Conservation (phyloP, 1,139 yeast species). For the Yamadazyma kanchanaburiensis region DNA sequence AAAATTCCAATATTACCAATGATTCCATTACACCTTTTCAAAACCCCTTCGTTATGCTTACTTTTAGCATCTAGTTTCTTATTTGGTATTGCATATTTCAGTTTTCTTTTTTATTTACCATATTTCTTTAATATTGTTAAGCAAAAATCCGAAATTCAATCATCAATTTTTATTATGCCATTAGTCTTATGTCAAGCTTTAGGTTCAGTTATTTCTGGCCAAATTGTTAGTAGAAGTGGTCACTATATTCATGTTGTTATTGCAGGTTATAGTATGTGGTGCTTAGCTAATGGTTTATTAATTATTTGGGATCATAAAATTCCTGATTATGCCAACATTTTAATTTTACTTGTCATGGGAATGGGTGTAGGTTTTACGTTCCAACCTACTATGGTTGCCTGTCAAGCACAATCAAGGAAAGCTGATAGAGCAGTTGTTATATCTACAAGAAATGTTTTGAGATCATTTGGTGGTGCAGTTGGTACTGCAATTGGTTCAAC, state of each 20-base stretch:
- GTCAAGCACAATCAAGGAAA: constrained; percentile 49
- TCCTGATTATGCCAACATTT: constrained; percentile 28
- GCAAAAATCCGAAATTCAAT: constrained; percentile 33
- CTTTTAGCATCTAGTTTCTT: constrained; percentile 44
- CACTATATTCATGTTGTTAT: constrained; percentile 41
- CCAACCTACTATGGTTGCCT: constrained; percentile 49
- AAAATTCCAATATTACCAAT: constrained; percentile 50
- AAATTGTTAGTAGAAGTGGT: constrained; percentile 39
- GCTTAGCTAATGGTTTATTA: constrained; percentile 37
- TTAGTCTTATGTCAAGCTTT: constrained; percentile 41
- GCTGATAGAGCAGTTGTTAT: constrained; percentile 57
- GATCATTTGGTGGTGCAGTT: constrained; percentile 55
- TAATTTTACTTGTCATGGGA: constrained; percentile 44
- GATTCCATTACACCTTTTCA: constrained; percentile 46
- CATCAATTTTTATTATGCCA: constrained; percentile 42
- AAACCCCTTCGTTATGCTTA: constrained; percentile 34
- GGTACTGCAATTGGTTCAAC: constrained; percentile 28
- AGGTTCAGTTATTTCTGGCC: constrained; percentile 42
- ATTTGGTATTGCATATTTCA: constrained; percentile 48
- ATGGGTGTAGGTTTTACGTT: constrained; percentile 36
- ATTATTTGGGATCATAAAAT: constrained; percentile 31
- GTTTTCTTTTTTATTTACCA: constrained; percentile 46
- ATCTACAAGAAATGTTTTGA: constrained; percentile 49
- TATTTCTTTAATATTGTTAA: constrained; percentile 49
- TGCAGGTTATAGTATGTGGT: constrained; percentile 44